Percentiles rank a stretch among this genome's conserved stretches.
phyloP scores from a whole-genome alignment of 352 stramenopile species.

The Achlya hypogyna region DNA sequence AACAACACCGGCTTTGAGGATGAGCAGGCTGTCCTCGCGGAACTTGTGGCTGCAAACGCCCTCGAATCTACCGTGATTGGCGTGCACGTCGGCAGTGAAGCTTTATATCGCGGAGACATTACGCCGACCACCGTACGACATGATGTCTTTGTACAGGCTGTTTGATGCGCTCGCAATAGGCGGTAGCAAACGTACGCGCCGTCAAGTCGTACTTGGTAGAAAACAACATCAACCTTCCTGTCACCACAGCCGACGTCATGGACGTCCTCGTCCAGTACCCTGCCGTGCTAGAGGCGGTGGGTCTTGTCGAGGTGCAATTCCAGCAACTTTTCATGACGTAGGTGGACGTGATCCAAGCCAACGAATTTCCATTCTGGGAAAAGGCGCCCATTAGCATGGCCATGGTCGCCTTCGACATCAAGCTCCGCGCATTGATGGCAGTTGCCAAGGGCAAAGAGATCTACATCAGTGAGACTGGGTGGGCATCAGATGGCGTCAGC shows the following conservation, averaged over 20 bases:
- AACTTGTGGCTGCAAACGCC: conserved; percentile 24
- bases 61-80: conserved; percentile 31
- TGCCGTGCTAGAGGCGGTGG: conserved; percentile 31
- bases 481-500: conserved; percentile 35
- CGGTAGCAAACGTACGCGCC: conserved; percentile 25
- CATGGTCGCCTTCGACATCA: conserved; percentile 31
- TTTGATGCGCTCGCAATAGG: neutral
- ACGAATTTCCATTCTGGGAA: conserved; percentile 69
- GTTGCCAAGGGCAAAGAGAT: conserved; percentile 32
- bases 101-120: conserved; percentile 53
- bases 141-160: neutral
- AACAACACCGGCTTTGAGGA: conserved; percentile 30
- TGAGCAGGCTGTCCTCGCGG: conserved; percentile 33
- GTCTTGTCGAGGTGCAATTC: neutral
- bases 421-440: conserved; percentile 33
- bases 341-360: conserved; percentile 49
- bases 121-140: conserved; percentile 22
- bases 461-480: conserved; percentile 61
- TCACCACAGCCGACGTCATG: conserved; percentile 60
- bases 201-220: conserved; percentile 30
- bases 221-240: conserved; percentile 27
- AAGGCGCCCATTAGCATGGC: conserved; percentile 29
- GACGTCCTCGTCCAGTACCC: conserved; percentile 48
- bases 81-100: conserved; percentile 63
- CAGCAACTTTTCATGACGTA: neutral